Evolutionary conservation across 345 rosid genomes (phyloP), one percentile per base, ranked within the genome.

Genomic region (Moricandia moricandioides): DNA sequence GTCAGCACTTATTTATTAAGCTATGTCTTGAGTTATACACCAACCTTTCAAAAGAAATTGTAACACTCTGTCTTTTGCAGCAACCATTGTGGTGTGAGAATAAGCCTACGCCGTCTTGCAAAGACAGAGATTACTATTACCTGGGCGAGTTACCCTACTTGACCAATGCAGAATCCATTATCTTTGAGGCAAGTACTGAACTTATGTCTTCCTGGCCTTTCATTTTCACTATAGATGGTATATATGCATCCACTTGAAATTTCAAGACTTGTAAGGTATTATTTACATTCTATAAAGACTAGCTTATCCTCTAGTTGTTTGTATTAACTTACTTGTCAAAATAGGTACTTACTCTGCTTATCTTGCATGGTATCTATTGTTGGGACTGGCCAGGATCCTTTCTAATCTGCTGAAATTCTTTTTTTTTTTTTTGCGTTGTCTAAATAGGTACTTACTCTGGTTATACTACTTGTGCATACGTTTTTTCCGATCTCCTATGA

Each of bases 131-230:
- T 4, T 90, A 88, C 79, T 92, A 68, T 80, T 95, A 80, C 79
- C 89, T 95, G 5, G 99, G 99, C 5, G 87, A 92, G 84, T 81
- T 95, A 85, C 99, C 97, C 0, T 92, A 90, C 85, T 84, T 95
- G 81, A 90, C 88, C 26, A 55, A 77, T 62, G 29, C 82, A 62
- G 93, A 84, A 82, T 82, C 97, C 66, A 80, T 95, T 72, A 76
- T 87, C n/a, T 90, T 29, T 74, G 99, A 92, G 99, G 99, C 82
- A 83, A 72, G 65, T 54, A 24, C 45, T 51, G 29, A 49, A 27
- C 27, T 58, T 2, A 14, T 17, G 17, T 43, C 61, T 70, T 69
- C 1, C 49, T 59, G 47, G 18, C 18, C 17, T 47, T 47, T 13
- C 18, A 47, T 47, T 47, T 47, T 6, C 18, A n/a, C 18, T 47